Conservation (phyloP, 2,329 filamentous ascomycete species). For the Westerdykella ornata region DNA sequence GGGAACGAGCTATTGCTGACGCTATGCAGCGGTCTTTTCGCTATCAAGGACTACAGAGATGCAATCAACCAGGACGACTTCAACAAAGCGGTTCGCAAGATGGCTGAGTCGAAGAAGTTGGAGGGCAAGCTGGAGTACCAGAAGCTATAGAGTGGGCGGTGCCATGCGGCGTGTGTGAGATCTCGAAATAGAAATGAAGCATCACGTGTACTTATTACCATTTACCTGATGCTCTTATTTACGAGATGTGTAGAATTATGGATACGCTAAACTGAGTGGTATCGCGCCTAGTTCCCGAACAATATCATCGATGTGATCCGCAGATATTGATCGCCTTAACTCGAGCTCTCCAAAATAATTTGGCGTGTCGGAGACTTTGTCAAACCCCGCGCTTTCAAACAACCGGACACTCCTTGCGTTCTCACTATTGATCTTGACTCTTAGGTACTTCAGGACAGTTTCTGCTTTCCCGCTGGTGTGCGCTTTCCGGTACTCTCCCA, state of each 20-base stretch:
- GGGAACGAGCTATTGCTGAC: conserved; percentile 15
- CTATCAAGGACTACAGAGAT: conserved; percentile 97
- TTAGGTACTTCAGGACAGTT: conserved; percentile 42
- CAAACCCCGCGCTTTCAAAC: conserved; percentile 57
- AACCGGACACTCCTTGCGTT: conserved; percentile 54
- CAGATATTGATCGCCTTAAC: conserved; percentile 37
- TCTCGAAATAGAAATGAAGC: not conserved
- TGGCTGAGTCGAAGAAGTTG: conserved; percentile 94
- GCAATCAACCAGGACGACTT: conserved; percentile 97
- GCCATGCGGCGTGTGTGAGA: not conserved
- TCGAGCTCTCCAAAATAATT: conserved; percentile 67
- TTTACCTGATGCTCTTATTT: not conserved
- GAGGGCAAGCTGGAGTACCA: conserved; percentile 98
- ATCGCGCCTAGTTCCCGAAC: conserved; percentile 4
- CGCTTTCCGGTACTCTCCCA: conserved; percentile 48
- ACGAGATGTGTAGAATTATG: not conserved
- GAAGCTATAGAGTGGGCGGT: conserved; percentile 59
- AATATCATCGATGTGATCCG: conserved; percentile 1
- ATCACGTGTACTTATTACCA: not conserved
- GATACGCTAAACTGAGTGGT: conserved; percentile 5
- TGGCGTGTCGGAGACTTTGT: conserved; percentile 42
- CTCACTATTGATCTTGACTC: conserved; percentile 55
- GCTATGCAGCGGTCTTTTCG: conserved; percentile 69
- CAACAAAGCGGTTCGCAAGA: conserved; percentile 97
- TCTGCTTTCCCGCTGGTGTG: conserved; percentile 10